Evolutionary conservation across 176 grass and related monocot genomes (phyloP).

Genomic region (Oryza glaberrima): DNA sequence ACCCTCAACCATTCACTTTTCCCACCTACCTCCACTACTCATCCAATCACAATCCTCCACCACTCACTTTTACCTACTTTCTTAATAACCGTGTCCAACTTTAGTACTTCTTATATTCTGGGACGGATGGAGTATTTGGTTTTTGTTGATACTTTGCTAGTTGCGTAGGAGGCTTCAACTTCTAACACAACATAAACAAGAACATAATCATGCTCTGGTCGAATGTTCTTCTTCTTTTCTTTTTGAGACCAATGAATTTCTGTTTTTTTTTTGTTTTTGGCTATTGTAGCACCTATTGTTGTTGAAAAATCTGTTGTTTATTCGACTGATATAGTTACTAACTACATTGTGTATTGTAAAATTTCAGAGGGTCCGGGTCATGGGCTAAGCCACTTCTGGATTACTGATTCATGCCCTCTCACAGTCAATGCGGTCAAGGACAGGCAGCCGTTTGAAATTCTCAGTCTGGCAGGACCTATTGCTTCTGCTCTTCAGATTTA

Average conservation of each 20-base stretch:
- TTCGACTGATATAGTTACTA: conserved; percentile 20
- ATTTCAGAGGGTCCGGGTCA: conserved; percentile 66
- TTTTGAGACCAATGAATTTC: not conserved
- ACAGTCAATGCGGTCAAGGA: conserved; percentile 71
- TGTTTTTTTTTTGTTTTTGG: not conserved
- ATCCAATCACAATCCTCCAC: too few species aligned
- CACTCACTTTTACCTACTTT: too few species aligned
- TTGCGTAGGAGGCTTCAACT: conserved; percentile 2
- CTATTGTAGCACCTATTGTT: conserved; percentile 4
- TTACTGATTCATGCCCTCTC: conserved; percentile 90
- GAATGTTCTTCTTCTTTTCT: not conserved
- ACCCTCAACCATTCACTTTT: too few species aligned
- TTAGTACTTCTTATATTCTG: too few species aligned
- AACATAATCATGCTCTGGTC: not conserved
- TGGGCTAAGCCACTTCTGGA: conserved; percentile 85
- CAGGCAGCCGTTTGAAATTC: conserved; percentile 78
- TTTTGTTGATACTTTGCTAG: not conserved
- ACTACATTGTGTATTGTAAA: not conserved
- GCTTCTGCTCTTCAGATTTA: conserved; percentile 84
- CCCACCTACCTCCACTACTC: too few species aligned
- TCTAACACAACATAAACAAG: not conserved
- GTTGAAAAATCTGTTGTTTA: conserved; percentile 1
- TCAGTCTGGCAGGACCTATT: conserved; percentile 84
- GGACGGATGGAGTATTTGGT: not conserved
- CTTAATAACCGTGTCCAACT: too few species aligned